Conservation (phyloP, 768 basidiomycete genomes). For the Steccherinum ochraceum region DNA sequence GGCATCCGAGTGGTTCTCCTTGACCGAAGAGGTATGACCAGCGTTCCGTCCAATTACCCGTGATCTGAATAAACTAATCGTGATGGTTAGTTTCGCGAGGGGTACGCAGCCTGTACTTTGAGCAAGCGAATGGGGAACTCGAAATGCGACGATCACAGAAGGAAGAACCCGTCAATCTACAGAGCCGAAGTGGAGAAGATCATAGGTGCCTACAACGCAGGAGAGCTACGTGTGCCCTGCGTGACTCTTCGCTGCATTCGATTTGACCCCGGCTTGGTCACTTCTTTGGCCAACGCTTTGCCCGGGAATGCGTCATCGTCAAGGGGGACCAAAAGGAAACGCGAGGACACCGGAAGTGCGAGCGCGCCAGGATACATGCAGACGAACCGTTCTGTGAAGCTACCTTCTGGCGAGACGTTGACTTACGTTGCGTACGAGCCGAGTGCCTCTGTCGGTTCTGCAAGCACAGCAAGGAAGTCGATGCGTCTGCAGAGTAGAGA, state of each 20-base stretch:
- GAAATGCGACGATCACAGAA: conserved; percentile 28
- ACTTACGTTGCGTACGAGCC: too few relatives aligned
- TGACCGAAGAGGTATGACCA: conserved; percentile 35
- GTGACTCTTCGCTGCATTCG: conserved; percentile 39
- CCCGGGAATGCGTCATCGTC: not conserved
- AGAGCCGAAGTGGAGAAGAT: conserved; percentile 28
- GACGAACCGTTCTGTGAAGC: not conserved
- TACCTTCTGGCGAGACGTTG: not conserved
- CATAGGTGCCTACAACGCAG: conserved; percentile 37
- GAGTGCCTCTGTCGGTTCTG: not conserved
- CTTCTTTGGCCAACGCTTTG: not conserved
- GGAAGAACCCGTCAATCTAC: conserved; percentile 21
- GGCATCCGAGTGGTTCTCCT: conserved; percentile 39
- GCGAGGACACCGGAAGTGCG: not conserved
- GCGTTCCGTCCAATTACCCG: too few relatives aligned
- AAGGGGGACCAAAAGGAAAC: not conserved
- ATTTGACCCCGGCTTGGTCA: conserved; percentile 34
- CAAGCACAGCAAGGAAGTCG: not conserved
- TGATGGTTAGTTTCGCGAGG: not conserved
- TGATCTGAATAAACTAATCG: not conserved
- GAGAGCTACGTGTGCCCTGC: conserved; percentile 40
- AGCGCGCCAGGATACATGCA: too few relatives aligned
- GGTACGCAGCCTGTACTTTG: not conserved
- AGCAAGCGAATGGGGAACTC: not conserved
- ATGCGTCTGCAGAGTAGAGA: not conserved